Evolutionary conservation across 768 basidiomycete species (phyloP), one percentile per base, ranked within the genome.

Genomic region (Cyclocybe cylindracea): DNA sequence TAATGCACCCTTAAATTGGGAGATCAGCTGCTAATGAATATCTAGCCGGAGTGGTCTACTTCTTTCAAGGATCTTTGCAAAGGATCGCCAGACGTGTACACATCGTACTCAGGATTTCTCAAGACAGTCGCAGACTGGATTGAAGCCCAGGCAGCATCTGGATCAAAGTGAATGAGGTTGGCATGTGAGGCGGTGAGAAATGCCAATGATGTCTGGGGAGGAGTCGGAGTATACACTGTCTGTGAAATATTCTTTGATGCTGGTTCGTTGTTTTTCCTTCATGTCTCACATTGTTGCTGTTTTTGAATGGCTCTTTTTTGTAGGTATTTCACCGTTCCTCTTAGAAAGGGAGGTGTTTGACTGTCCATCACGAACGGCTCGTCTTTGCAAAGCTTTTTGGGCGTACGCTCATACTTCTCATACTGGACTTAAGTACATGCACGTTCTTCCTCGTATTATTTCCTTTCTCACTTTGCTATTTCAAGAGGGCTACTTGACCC

Each of bases 161-260:
- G 4, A 13, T 13, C 7, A 16, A 16, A 16, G 16, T 41, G 48
- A 2, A 40, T 2, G 18, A 40, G 49, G 6, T 39, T 54, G 0
- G 58, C 50, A 4, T 56, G 54, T 38, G 51, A 57, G 13, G 57
- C n/a, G 0, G 55, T 60, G 6, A 33, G 58, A n/a, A 39, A 32
- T 1, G 35, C 36, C 1, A 52, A 48, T 10, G 11, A 38, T 2
- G 48, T 60, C 7, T 63, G 53, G 51, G 18, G 42, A 34, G 63
- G 62, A 0, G 43, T 64, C 32, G 61, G 62, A 18, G 56, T 64
- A 0, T 64, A 64, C 40, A 61, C 61, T 0, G 55, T 53, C 5
- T 54, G 44, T 34, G 63, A 65, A 42, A 19, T 61, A 2, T 59
- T 62, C 14, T 61, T 59, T 35, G 49, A 46, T 42, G 60, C 57